phyloP scores from a whole-genome alignment of 2,329 filamentous ascomycete species.

The Alternaria solani region DNA sequence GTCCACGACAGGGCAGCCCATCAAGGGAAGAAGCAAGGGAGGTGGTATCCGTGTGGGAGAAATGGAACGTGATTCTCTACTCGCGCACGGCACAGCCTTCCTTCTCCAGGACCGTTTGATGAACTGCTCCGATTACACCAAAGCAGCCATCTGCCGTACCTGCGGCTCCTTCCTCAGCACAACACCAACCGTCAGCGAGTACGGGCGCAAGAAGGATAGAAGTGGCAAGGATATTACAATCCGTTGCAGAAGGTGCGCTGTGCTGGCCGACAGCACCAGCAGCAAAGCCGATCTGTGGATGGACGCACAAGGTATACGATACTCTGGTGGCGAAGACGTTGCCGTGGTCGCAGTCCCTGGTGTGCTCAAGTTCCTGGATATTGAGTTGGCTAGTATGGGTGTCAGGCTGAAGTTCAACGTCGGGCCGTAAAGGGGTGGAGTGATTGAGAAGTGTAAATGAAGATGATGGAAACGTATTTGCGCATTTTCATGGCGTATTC shows the following conservation, averaged over 20 bases:
- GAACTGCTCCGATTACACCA: conserved; percentile 95
- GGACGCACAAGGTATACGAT: conserved; percentile 84
- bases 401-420: conserved; percentile 94
- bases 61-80: conserved; percentile 95
- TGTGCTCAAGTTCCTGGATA: conserved; percentile 90
- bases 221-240: conserved; percentile 73
- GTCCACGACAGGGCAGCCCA: conserved; percentile 89
- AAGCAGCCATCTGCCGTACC: conserved; percentile 85
- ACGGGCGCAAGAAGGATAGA: conserved; percentile 67
- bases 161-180: conserved; percentile 93
- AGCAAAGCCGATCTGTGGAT: conserved; percentile 83
- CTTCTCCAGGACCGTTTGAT: conserved; percentile 92
- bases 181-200: conserved; percentile 72
- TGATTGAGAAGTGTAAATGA: not conserved
- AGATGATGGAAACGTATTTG: not conserved
- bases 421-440: conserved; percentile 50
- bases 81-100: conserved; percentile 95
- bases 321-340: conserved; percentile 88
- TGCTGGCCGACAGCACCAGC: conserved; percentile 54
- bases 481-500: conserved; percentile 5
- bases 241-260: conserved; percentile 81
- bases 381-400: conserved; percentile 95
- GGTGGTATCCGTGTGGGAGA: conserved; percentile 99
- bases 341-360: conserved; percentile 92
- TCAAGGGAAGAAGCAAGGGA: conserved; percentile 95